phyloP scores from a whole-genome alignment of 2,329 filamentous ascomycete genomes.

The Fusarium pseudoanthophilum region DNA sequence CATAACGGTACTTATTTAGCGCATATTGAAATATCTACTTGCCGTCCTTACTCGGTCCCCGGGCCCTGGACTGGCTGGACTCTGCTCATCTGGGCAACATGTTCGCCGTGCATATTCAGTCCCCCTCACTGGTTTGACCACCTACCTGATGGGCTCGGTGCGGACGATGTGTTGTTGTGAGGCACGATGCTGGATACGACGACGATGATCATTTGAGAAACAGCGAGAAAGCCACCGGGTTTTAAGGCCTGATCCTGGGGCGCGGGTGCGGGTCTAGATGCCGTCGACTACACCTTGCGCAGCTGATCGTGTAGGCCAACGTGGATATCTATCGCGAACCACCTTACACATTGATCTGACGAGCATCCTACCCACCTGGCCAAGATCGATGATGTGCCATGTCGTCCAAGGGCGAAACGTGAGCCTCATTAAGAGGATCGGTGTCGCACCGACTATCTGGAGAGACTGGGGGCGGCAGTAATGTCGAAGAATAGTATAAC shows the following conservation, averaged over 20 bases:
- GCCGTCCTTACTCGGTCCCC: not conserved
- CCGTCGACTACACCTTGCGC: slow-evolving; percentile 35
- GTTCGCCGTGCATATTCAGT: slow-evolving; percentile 4
- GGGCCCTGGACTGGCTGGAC: not conserved
- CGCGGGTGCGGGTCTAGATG: slow-evolving; percentile 26
- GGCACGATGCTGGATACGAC: slow-evolving; percentile 24
- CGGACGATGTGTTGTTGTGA: slow-evolving; percentile 12
- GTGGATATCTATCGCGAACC: slow-evolving; percentile 23
- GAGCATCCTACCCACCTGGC: slow-evolving; percentile 18
- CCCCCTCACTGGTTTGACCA: slow-evolving; percentile 14
- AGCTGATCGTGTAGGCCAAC: slow-evolving; percentile 36
- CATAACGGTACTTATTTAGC: slow-evolving; percentile 2
- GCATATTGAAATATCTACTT: slow-evolving; percentile 2
- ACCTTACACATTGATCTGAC: slow-evolving; percentile 3
- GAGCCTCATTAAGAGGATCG: slow-evolving; percentile 37
- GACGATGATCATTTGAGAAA: slow-evolving; percentile 1
- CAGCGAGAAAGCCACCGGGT: not conserved
- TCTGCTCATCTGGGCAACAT: slow-evolving; percentile 13
- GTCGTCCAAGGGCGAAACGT: slow-evolving; percentile 21
- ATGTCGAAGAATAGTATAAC: slow-evolving; percentile 38
- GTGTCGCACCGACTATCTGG: slow-evolving; percentile 15
- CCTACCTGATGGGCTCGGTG: slow-evolving; percentile 15
- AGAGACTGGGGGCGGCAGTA: slow-evolving; percentile 14
- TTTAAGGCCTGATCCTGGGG: slow-evolving; percentile 13
- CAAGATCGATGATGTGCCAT: slow-evolving; percentile 35